Evolutionary conservation across 805 yeast species (phyloP).

Genomic region (Suhomyces vadensis): DNA sequence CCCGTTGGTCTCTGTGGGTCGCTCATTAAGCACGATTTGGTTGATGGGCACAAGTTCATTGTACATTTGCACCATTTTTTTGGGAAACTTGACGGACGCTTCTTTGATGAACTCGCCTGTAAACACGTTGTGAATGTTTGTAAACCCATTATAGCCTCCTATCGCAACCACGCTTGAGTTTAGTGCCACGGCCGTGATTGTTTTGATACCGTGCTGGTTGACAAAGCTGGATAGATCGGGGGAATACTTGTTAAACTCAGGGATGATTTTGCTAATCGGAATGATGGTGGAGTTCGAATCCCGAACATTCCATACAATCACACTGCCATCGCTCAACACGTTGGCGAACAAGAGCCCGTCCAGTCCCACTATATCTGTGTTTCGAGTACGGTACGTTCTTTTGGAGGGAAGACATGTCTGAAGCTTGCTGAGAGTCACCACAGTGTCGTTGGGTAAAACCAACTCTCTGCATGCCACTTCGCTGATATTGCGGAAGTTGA

Average conservation of each 20-base stretch:
- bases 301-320: conserved; percentile 46
- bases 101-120: conserved; percentile 44
- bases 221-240: conserved; percentile 7
- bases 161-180: conserved; percentile 35
- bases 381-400: conserved; percentile 13
- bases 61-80: conserved; percentile 23
- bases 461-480: conserved; percentile 6
- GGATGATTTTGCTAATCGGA: conserved; percentile 21
- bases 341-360: conserved; percentile 43
- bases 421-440: conserved; percentile 16
- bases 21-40: conserved; percentile 27
- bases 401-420: conserved; percentile 18
- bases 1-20: conserved; percentile 33
- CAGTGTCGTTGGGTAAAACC: conserved; percentile 16
- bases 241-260: conserved; percentile 21
- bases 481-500: conserved; percentile 18
- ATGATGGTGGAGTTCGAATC: conserved; percentile 13
- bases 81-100: conserved; percentile 32
- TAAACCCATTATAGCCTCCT: conserved; percentile 45
- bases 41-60: conserved; percentile 26
- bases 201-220: conserved; percentile 10
- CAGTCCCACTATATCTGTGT: conserved; percentile 32
- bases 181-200: conserved; percentile 29
- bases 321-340: conserved; percentile 40
- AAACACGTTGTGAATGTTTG: conserved; percentile 42